These are phyloP conservation scores for Rhinocladiella mackenziei DNA, from an alignment of 2,329 filamentous ascomycete genomes.

Conservation along the genomic window DNA sequence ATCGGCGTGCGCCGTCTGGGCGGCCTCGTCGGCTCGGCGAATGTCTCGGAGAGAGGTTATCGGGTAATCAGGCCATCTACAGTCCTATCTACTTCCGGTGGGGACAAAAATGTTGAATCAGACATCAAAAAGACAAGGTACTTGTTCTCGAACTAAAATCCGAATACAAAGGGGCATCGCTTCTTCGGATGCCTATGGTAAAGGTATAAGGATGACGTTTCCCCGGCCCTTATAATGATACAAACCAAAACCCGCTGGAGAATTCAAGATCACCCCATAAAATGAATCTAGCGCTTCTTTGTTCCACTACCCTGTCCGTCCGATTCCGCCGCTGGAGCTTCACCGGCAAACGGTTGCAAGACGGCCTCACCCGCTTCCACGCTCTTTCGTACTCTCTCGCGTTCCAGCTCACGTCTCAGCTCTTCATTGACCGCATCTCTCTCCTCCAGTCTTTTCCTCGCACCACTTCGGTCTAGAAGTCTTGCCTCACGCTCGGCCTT, in stretches of 20 bases:
- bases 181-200: too few species aligned
- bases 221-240: too few species aligned
- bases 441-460: constrained; percentile 73
- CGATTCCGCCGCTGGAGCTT: constrained; percentile 6
- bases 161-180: too few species aligned
- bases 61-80: too few species aligned
- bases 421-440: constrained; percentile 70
- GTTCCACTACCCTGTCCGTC: constrained; percentile 10
- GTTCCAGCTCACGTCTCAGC: constrained; percentile 60
- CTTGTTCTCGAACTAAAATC: too few species aligned
- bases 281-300: constrained; percentile 26
- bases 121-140: too few species aligned
- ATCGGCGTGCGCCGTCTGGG: too few species aligned
- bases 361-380: constrained; percentile 2
- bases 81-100: too few species aligned
- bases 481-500: constrained; percentile 86
- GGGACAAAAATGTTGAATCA: too few species aligned
- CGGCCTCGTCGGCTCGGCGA: too few species aligned
- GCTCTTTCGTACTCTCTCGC: constrained; percentile 46
- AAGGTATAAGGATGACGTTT: too few species aligned
- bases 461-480: constrained; percentile 77
- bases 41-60: too few species aligned
- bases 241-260: background rate
- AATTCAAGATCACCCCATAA: constrained; percentile 6
- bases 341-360: constrained; percentile 5